Percentiles rank a stretch among this genome's conserved stretches.
phyloP scores from a whole-genome alignment of 768 basidiomycete genomes.

The Candolleomyces efflorescens region DNA sequence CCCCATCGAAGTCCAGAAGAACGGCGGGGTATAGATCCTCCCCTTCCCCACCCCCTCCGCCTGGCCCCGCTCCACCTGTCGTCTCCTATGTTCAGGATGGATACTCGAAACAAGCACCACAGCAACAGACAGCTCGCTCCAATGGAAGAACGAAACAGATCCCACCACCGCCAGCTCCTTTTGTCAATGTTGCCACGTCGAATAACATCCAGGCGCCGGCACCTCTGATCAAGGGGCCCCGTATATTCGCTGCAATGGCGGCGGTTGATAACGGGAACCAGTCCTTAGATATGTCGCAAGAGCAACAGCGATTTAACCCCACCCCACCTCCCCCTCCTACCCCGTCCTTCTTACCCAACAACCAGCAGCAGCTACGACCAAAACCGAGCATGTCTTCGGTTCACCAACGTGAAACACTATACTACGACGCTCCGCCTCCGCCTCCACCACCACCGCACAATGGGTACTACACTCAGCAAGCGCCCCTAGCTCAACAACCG shows the following conservation, averaged over 20 bases:
- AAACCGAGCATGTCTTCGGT: not conserved
- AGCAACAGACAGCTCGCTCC: too few species aligned
- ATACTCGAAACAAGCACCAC: too few species aligned
- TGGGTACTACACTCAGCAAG: conserved; percentile 4
- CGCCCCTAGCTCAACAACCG: not conserved
- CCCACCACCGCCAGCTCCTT: too few species aligned
- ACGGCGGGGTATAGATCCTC: not conserved
- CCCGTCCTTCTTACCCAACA: conserved; percentile 1
- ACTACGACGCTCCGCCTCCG: not conserved
- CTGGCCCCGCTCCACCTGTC: conserved; percentile 11
- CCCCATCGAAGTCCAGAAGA: not conserved
- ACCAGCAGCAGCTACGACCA: not conserved
- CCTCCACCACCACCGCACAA: not conserved
- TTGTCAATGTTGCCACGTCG: too few species aligned
- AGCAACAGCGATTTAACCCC: not conserved
- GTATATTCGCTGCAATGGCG: conserved; percentile 61
- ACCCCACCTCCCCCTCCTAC: not conserved
- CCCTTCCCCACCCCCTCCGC: conserved; percentile 13
- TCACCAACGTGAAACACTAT: not conserved
- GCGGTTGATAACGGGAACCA: conserved; percentile 12
- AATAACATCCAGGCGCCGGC: not conserved
- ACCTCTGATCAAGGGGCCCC: conserved; percentile 37
- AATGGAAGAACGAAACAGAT: too few species aligned
- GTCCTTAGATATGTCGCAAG: not conserved
- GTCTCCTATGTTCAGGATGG: not conserved